These are phyloP conservation scores for Porogramme epimiltina DNA, from an alignment of 1,284 basidiomycete genomes.

Conservation along the genomic window DNA sequence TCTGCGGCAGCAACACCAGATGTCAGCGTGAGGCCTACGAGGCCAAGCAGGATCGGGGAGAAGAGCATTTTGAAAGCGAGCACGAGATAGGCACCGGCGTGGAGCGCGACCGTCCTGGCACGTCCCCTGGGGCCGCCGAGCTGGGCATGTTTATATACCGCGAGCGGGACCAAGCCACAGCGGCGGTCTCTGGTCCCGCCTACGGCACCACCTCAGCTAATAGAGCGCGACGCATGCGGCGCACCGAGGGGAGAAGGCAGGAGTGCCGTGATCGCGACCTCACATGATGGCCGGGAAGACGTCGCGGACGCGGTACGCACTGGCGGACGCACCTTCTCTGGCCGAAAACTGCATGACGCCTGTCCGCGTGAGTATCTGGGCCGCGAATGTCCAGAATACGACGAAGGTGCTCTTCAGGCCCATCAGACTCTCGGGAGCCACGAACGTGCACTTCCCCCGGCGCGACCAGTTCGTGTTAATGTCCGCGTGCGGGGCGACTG, in stretches of 20 bases:
- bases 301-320: conserved; percentile 3
- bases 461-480: no score
- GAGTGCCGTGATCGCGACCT: conserved; percentile 16
- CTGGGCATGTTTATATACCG: no score
- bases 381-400: conserved; percentile 18
- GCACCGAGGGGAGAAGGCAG: conserved; percentile 7
- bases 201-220: no score
- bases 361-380: conserved; percentile 17
- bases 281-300: conserved; percentile 20
- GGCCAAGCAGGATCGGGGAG: conserved; percentile 63
- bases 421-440: conserved; percentile 13
- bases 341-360: conserved; percentile 5
- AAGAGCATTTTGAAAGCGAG: not conserved
- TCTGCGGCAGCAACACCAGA: conserved; percentile 1
- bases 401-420: conserved; percentile 8
- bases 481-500: no score
- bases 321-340: conserved; percentile 13
- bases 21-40: conserved; percentile 14
- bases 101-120: no score
- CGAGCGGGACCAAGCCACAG: no score
- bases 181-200: no score
- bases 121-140: no score
- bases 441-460: conserved; percentile 15
- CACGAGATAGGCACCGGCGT: no score
- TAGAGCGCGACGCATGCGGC: not conserved